phyloP scores from a whole-genome alignment of 2,329 filamentous ascomycete genomes.

The Aspergillus sp. region DNA sequence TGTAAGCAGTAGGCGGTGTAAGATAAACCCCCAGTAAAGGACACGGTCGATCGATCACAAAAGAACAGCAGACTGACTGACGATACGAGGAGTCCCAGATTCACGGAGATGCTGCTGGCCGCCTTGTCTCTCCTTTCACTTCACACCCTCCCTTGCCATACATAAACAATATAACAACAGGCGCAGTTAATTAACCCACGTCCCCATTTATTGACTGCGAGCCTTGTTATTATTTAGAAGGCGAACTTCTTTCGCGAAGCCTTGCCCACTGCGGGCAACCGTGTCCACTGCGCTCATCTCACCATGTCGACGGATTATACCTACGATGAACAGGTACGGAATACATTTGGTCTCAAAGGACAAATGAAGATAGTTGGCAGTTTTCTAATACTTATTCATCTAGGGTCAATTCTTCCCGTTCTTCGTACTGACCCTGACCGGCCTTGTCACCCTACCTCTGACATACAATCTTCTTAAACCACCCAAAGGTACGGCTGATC shows the following conservation, averaged over 20 bases:
- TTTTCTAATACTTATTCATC: conserved; percentile 1
- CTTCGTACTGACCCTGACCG: conserved; percentile 89
- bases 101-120: conserved; percentile 19
- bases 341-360: neutral
- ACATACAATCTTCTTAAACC: conserved; percentile 85
- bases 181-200: too few species aligned
- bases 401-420: conserved; percentile 98
- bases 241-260: conserved; percentile 14
- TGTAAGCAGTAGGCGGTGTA: conserved; percentile 29
- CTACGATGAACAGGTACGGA: conserved; percentile 82
- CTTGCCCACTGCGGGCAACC: conserved; percentile 32
- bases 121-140: neutral
- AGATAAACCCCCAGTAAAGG: conserved; percentile 25
- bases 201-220: neutral
- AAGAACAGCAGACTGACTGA: conserved; percentile 21
- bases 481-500: conserved; percentile 57
- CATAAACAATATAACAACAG: neutral
- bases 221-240: neutral
- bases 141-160: neutral
- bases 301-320: conserved; percentile 88
- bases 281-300: conserved; percentile 31
- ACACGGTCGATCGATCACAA: conserved; percentile 42
- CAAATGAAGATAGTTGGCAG: neutral
- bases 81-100: conserved; percentile 9
- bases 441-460: conserved; percentile 83